Percentiles rank a stretch among this genome's conserved stretches.
Conservation (phyloP, 2,329 filamentous ascomycete genomes). For the Decorospora gaudefroyi region DNA sequence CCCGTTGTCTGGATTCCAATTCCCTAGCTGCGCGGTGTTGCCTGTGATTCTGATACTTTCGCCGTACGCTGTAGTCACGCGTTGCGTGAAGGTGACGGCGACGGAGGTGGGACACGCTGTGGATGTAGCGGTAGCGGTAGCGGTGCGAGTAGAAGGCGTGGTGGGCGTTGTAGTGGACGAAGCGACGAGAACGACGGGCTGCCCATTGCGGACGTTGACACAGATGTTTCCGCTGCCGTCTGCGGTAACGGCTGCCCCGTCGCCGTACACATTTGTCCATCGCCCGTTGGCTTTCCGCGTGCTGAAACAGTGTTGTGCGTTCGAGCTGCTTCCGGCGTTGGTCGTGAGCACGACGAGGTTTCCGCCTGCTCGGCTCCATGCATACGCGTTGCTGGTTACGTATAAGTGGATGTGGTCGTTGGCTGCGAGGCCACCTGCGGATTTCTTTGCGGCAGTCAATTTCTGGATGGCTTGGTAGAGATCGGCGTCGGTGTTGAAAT, state of each 20-base stretch:
- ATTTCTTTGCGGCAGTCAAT: conserved; percentile 35
- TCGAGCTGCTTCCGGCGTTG: conserved; percentile 50
- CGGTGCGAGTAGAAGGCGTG: conserved; percentile 17
- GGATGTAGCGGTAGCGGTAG: conserved; percentile 11
- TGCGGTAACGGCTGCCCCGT: conserved; percentile 44
- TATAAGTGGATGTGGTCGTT: conserved; percentile 55
- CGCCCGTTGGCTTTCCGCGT: conserved; percentile 45
- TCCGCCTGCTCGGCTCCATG: conserved; percentile 53
- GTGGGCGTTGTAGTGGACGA: conserved; percentile 20
- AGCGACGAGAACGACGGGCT: conserved; percentile 50
- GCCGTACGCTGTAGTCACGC: conserved; percentile 54
- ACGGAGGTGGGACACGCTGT: conserved; percentile 34
- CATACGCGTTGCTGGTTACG: conserved; percentile 51
- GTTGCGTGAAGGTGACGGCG: conserved; percentile 53
- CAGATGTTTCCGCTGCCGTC: conserved; percentile 52
- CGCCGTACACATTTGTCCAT: conserved; percentile 51
- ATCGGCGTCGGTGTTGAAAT: conserved; percentile 39
- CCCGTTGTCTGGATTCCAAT: conserved; percentile 50
- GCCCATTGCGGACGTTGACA: conserved; percentile 49
- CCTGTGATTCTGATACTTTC: conserved; percentile 56
- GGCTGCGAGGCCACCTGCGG: conserved; percentile 50
- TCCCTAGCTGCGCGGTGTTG: conserved; percentile 51
- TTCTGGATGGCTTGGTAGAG: conserved; percentile 39
- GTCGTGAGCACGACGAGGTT: conserved; percentile 54
- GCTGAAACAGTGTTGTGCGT: conserved; percentile 52